phyloP scores from a whole-genome alignment of 2,329 filamentous ascomycete species.

The Pseudogymnoascus sp. region DNA sequence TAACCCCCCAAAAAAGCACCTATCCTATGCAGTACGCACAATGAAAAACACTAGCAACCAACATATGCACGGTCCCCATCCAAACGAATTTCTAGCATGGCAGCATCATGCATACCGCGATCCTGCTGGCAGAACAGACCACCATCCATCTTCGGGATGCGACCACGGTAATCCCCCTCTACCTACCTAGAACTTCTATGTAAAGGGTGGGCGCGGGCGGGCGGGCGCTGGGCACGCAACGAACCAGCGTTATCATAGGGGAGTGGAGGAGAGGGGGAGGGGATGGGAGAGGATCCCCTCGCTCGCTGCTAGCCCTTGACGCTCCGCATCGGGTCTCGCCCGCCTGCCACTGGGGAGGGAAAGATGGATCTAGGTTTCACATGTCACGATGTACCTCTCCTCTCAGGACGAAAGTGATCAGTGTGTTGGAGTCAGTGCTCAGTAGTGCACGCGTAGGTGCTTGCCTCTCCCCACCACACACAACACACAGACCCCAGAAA shows the following conservation, averaged over 20 bases:
- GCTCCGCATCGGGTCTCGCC: background rate
- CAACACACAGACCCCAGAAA: background rate
- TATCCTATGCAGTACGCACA: background rate
- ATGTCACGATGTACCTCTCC: background rate
- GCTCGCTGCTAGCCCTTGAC: background rate
- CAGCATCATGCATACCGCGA: background rate
- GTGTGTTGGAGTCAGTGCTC: slow-evolving; percentile 6
- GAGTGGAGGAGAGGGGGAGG: background rate
- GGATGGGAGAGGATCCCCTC: background rate
- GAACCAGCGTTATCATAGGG: slow-evolving; percentile 1
- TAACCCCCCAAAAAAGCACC: background rate
- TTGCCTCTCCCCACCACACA: background rate
- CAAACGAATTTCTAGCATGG: background rate
- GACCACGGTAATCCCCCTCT: background rate
- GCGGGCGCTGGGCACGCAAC: background rate
- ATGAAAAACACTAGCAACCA: background rate
- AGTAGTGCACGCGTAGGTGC: background rate
- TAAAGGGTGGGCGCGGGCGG: too few species aligned
- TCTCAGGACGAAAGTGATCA: background rate
- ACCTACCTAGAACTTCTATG: too few species aligned
- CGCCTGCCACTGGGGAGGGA: background rate
- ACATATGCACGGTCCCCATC: background rate
- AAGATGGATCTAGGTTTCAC: slow-evolving; percentile 4
- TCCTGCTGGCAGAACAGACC: background rate
- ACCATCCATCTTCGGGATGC: background rate